Evolutionary conservation across 2,329 filamentous ascomycete species (phyloP).

Genomic region (Paecilomyces sp.): DNA sequence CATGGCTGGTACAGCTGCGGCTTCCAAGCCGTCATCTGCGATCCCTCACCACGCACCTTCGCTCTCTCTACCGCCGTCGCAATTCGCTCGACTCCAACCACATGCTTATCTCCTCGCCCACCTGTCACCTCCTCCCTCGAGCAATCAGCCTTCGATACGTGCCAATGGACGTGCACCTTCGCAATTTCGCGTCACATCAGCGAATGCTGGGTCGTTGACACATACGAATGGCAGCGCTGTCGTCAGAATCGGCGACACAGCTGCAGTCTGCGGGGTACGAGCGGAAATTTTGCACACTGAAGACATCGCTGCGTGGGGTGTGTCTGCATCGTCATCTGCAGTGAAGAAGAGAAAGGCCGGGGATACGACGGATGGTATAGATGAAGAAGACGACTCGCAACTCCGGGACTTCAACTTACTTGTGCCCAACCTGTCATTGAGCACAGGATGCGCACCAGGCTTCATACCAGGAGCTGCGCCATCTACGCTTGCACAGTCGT

Average conservation of each 20-base stretch:
- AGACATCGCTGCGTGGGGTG: slow-evolving; percentile 57
- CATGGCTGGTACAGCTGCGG: slow-evolving; percentile 11
- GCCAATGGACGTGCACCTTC: slow-evolving; percentile 72
- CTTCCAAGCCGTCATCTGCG: slow-evolving; percentile 12
- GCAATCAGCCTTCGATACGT: slow-evolving; percentile 53
- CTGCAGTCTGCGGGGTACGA: slow-evolving; percentile 87
- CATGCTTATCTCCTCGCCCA: slow-evolving; percentile 86
- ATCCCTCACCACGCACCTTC: slow-evolving; percentile 25
- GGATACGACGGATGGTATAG: slow-evolving; percentile 38
- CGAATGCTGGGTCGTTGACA: slow-evolving; percentile 77
- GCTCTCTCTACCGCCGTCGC: slow-evolving; percentile 55
- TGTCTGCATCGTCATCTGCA: slow-evolving; percentile 30
- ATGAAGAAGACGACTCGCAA: slow-evolving; percentile 36
- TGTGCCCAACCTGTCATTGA: slow-evolving; percentile 88
- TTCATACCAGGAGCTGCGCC: slow-evolving; percentile 81
- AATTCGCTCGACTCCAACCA: slow-evolving; percentile 81
- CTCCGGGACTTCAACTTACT: slow-evolving; percentile 57
- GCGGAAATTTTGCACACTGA: slow-evolving; percentile 72
- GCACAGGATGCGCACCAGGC: slow-evolving; percentile 80
- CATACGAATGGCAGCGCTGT: slow-evolving; percentile 88
- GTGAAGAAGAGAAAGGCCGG: slow-evolving; percentile 21
- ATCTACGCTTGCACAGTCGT: slow-evolving; percentile 69
- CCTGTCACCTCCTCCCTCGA: slow-evolving; percentile 54
- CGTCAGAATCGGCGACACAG: slow-evolving; percentile 80
- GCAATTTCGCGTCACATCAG: slow-evolving; percentile 63